These are phyloP conservation scores for Pseudopyricularia cyperi DNA, from an alignment of 2,329 filamentous ascomycete genomes.

Conservation along the genomic window DNA sequence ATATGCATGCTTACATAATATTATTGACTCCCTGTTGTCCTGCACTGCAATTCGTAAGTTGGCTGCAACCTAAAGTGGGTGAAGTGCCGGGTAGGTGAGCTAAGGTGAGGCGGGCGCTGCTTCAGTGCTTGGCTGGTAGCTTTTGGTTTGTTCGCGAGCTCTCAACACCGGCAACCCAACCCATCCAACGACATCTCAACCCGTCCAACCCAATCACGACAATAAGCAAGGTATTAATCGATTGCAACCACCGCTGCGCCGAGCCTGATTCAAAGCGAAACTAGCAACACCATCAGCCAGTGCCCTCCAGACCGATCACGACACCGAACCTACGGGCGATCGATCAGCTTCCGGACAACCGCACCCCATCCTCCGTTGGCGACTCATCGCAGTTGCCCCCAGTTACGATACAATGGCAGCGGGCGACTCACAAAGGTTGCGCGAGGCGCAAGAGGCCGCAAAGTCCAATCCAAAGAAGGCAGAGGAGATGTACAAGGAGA, in stretches of 20 bases:
- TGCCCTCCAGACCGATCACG: background rate
- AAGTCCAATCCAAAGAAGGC: conserved; percentile 74
- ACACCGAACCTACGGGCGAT: background rate
- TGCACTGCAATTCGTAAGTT: background rate
- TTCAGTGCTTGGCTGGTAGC: no score
- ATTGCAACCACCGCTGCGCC: background rate
- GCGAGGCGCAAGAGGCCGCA: conserved; percentile 75
- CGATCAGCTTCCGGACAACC: background rate
- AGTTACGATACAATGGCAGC: conserved; percentile 31
- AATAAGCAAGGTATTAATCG: background rate
- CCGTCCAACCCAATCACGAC: background rate
- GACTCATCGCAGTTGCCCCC: background rate
- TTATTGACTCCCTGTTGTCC: background rate
- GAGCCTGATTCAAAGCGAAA: background rate
- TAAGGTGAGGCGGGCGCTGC: no score
- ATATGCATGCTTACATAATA: background rate
- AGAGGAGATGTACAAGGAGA: conserved; percentile 77
- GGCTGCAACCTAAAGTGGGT: conserved; percentile 1
- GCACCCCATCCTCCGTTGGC: background rate
- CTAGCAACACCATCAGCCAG: background rate
- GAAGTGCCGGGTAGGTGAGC: no score
- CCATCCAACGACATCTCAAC: background rate
- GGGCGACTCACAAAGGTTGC: conserved; percentile 54
- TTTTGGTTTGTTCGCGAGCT: background rate
- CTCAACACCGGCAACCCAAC: background rate